Evolutionary conservation across 192 early-diverging fungal species (phyloP).

Genomic region (Lobosporangium transversale): DNA sequence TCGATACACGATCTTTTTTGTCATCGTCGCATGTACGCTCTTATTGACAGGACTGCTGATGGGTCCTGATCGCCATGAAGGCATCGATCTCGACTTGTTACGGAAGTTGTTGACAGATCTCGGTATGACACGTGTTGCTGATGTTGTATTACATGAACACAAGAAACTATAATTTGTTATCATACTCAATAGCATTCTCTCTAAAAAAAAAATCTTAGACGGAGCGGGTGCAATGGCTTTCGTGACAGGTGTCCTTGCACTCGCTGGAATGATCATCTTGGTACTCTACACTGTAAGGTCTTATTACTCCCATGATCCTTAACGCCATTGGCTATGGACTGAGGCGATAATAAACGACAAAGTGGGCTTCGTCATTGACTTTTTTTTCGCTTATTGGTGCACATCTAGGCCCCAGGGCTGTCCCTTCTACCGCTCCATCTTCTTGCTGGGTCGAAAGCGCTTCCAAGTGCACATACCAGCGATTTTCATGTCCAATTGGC

Average conservation of each 20-base stretch:
- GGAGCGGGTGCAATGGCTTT: constrained; percentile 53
- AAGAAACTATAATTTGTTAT: too few relatives aligned
- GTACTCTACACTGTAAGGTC: constrained; percentile 62
- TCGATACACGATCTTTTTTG: constrained; percentile 65
- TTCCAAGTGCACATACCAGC: constrained; percentile 1
- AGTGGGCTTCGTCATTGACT: constrained; percentile 1
- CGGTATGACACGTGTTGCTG: too few relatives aligned
- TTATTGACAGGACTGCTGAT: constrained; percentile 60
- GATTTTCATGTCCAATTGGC: constrained; percentile 16
- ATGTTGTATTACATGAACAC: too few relatives aligned
- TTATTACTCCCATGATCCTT: not conserved
- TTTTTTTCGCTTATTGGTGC: not conserved
- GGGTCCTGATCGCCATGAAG: constrained; percentile 29
- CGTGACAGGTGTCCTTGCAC: constrained; percentile 54
- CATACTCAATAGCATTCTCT: not conserved
- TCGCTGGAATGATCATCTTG: constrained; percentile 63
- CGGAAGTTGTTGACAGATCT: not conserved
- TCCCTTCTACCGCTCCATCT: constrained; percentile 33
- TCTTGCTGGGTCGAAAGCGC: constrained; percentile 19
- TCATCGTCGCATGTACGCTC: constrained; percentile 56
- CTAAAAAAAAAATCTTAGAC: not conserved
- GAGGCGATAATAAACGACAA: not conserved
- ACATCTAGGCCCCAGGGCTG: constrained; percentile 38
- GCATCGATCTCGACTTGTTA: constrained; percentile 22
- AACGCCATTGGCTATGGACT: not conserved